phyloP scores from a whole-genome alignment of 2,329 filamentous ascomycete genomes.

The Nemania abortiva region DNA sequence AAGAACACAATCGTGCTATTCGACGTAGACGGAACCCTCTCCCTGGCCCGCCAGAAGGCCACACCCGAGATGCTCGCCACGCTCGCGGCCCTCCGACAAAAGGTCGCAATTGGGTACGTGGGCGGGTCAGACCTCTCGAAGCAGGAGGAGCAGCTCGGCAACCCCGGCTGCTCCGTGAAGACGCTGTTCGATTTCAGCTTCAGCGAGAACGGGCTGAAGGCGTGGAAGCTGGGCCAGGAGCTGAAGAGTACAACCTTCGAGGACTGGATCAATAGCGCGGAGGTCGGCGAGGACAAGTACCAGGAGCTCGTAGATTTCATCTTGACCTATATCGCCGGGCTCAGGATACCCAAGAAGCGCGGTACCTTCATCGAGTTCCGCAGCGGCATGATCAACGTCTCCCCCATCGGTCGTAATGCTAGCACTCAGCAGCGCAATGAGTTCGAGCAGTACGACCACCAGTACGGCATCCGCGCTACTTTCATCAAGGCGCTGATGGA shows the following conservation, averaged over 20 bases:
- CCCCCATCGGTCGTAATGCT: constrained; percentile 87
- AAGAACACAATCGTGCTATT: constrained; percentile 96
- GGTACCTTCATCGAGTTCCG: constrained; percentile 90
- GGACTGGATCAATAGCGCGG: constrained; percentile 68
- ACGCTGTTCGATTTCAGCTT: constrained; percentile 98
- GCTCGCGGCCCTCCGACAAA: constrained; percentile 83
- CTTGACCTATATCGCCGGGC: constrained; percentile 85
- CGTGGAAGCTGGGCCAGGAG: constrained; percentile 82
- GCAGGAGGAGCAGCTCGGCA: constrained; percentile 95
- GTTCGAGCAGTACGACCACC: constrained; percentile 84
- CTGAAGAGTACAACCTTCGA: constrained; percentile 83
- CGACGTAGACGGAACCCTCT: constrained; percentile 95
- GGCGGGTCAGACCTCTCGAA: constrained; percentile 92
- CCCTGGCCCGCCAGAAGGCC: constrained; percentile 79
- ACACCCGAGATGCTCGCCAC: constrained; percentile 85
- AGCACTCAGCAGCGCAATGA: constrained; percentile 82
- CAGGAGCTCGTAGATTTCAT: constrained; percentile 81
- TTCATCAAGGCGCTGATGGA: constrained; percentile 83
- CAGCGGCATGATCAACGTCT: constrained; percentile 92
- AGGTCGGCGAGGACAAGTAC: constrained; percentile 86
- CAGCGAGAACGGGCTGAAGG: constrained; percentile 94
- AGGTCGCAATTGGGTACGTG: constrained; percentile 90
- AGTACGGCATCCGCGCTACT: constrained; percentile 78
- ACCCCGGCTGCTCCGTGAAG: constrained; percentile 75
- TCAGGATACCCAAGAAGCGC: constrained; percentile 85